These are phyloP conservation scores for Tetraselmis chui DNA, from an alignment of 139 green algal genomes.

Conservation along the genomic window DNA sequence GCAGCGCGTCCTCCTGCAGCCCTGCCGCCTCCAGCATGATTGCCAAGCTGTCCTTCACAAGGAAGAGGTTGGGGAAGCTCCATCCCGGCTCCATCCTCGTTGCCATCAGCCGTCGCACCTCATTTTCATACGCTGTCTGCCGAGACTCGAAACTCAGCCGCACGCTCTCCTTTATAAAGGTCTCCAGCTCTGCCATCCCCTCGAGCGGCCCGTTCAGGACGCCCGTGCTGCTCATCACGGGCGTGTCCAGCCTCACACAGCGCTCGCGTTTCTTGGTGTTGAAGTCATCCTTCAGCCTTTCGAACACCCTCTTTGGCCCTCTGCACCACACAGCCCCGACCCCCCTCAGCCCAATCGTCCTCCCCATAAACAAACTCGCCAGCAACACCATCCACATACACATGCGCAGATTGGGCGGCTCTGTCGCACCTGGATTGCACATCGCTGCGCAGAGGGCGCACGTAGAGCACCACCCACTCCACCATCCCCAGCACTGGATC, in stretches of 20 bases:
- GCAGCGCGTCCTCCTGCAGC: conserved; percentile 16
- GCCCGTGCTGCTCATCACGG: conserved; percentile 1
- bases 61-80: conserved; percentile 69
- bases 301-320: conserved; percentile 48
- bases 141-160: conserved; percentile 62
- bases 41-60: conserved; percentile 81
- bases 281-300: conserved; percentile 64
- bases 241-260: conserved; percentile 44
- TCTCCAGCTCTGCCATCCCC: conserved; percentile 59
- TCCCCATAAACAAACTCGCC: no score
- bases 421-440: conserved; percentile 25
- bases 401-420: no score
- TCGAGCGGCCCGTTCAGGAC: not conserved
- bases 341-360: no score
- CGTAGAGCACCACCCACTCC: conserved; percentile 61
- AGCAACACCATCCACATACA: no score
- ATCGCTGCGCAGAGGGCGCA: conserved; percentile 37
- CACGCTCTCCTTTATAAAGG: conserved; percentile 51
- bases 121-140: conserved; percentile 62
- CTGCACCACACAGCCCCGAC: no score
- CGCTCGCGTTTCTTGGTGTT: conserved; percentile 34
- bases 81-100: conserved; percentile 56
- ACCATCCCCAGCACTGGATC: conserved; percentile 23
- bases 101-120: conserved; percentile 58
- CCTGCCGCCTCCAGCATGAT: conserved; percentile 69